Conservation (phyloP, 2,329 filamentous ascomycete species). For the Lecanicillium sp. region DNA sequence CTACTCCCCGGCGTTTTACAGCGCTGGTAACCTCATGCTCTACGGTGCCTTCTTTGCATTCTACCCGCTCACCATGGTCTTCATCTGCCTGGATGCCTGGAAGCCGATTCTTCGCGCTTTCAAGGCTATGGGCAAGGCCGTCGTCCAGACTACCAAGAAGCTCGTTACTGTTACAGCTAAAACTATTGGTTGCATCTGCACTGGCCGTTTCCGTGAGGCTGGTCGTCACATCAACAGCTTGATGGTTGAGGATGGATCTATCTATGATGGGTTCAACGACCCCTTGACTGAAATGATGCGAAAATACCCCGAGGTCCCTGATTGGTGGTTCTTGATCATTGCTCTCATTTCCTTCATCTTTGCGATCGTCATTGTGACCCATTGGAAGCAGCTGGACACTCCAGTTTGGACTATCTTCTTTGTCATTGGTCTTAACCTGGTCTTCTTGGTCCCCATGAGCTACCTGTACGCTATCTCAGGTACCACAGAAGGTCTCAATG, state of each 20-base stretch:
- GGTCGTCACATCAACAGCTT: constrained; percentile 25
- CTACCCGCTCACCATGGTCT: constrained; percentile 26
- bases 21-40: constrained; percentile 21
- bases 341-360: constrained; percentile 21
- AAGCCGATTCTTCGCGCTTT: constrained; percentile 4
- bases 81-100: constrained; percentile 26
- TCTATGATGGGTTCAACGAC: constrained; percentile 35
- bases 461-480: constrained; percentile 34
- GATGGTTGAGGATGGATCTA: constrained; percentile 26
- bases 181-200: constrained; percentile 17
- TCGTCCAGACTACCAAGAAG: neutral
- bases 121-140: constrained; percentile 1
- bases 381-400: constrained; percentile 19
- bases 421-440: constrained; percentile 26
- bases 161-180: constrained; percentile 13
- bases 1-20: constrained; percentile 26
- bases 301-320: constrained; percentile 36
- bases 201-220: constrained; percentile 25
- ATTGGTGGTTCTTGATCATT: constrained; percentile 33
- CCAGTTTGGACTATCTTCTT: constrained; percentile 23
- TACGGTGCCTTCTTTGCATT: constrained; percentile 23
- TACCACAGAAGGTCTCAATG: constrained; percentile 37
- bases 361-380: constrained; percentile 21
- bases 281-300: constrained; percentile 34
- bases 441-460: constrained; percentile 32